These are phyloP conservation scores for Liriodendron chinense DNA, from an alignment of 164 flowering plant genomes.

Conservation along the genomic window DNA sequence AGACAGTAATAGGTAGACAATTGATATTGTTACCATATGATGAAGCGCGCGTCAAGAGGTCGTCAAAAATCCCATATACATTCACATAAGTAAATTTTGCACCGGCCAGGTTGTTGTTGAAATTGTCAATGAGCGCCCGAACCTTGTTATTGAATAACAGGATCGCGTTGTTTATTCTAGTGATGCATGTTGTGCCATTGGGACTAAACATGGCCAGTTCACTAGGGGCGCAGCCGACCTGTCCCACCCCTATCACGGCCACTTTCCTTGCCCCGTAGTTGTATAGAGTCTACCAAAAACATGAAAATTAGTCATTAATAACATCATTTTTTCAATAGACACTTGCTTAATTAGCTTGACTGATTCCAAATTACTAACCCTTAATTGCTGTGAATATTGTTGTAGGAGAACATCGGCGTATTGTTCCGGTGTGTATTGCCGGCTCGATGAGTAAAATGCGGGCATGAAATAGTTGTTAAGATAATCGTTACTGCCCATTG, in stretches of 20 bases:
- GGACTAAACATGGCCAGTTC: conserved; percentile 46
- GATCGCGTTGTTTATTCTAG: conserved; percentile 48
- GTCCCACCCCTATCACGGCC: conserved; percentile 66
- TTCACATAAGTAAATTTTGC: conserved; percentile 52
- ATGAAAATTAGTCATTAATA: neutral
- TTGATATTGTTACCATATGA: conserved; percentile 1
- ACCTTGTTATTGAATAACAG: conserved; percentile 53
- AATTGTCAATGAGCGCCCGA: conserved; percentile 28
- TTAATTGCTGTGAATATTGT: conserved; percentile 44
- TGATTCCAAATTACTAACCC: conserved; percentile 23
- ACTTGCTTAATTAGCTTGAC: neutral
- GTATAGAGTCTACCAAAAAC: conserved; percentile 47
- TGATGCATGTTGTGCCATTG: conserved; percentile 49
- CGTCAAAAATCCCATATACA: conserved; percentile 58
- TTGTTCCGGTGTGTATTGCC: conserved; percentile 51
- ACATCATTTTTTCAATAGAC: neutral
- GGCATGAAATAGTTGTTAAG: conserved; percentile 59
- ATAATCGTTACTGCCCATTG: conserved; percentile 55
- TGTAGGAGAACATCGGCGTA: conserved; percentile 61
- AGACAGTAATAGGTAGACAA: neutral
- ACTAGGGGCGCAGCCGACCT: conserved; percentile 71
- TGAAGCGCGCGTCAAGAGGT: conserved; percentile 16
- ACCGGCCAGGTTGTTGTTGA: conserved; percentile 34
- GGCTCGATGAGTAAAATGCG: conserved; percentile 40
- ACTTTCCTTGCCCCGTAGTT: conserved; percentile 79